These are phyloP conservation scores for Neonectria ditissima DNA, from an alignment of 2,329 filamentous ascomycete genomes.

Conservation along the genomic window DNA sequence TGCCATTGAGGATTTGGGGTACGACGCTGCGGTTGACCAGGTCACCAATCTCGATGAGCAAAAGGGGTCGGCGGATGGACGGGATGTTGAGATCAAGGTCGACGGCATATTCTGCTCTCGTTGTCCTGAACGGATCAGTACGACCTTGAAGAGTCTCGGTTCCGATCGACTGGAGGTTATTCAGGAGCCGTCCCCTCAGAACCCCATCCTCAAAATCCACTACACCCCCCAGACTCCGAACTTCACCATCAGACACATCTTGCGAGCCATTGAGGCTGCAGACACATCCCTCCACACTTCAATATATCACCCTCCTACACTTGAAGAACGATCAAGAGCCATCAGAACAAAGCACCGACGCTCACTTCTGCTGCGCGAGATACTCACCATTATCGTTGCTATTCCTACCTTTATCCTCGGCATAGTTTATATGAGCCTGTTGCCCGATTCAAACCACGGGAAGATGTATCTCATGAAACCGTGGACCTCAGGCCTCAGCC, in stretches of 20 bases:
- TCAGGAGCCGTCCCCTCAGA: conserved; percentile 65
- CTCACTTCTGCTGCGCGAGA: conserved; percentile 75
- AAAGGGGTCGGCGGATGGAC: conserved; percentile 53
- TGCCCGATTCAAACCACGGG: conserved; percentile 67
- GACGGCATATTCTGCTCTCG: conserved; percentile 81
- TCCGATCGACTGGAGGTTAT: conserved; percentile 64
- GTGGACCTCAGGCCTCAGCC: conserved; percentile 78
- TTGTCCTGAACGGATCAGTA: conserved; percentile 71
- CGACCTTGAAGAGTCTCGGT: conserved; percentile 65
- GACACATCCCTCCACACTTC: conserved; percentile 75
- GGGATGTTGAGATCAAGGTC: conserved; percentile 74
- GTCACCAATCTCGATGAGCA: conserved; percentile 57
- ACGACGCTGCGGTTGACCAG: conserved; percentile 70
- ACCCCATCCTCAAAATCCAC: conserved; percentile 75
- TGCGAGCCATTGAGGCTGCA: conserved; percentile 73
- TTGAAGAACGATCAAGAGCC: conserved; percentile 82
- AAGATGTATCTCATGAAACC: conserved; percentile 77
- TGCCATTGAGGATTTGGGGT: conserved; percentile 72
- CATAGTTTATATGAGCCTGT: conserved; percentile 89
- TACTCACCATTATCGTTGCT: conserved; percentile 75
- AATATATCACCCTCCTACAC: conserved; percentile 82
- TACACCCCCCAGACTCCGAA: conserved; percentile 76
- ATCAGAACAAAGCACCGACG: conserved; percentile 79
- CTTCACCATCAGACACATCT: conserved; percentile 81
- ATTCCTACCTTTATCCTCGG: conserved; percentile 90